phyloP scores from a whole-genome alignment of 768 basidiomycete genomes.

The Boletus subcaerulescens region DNA sequence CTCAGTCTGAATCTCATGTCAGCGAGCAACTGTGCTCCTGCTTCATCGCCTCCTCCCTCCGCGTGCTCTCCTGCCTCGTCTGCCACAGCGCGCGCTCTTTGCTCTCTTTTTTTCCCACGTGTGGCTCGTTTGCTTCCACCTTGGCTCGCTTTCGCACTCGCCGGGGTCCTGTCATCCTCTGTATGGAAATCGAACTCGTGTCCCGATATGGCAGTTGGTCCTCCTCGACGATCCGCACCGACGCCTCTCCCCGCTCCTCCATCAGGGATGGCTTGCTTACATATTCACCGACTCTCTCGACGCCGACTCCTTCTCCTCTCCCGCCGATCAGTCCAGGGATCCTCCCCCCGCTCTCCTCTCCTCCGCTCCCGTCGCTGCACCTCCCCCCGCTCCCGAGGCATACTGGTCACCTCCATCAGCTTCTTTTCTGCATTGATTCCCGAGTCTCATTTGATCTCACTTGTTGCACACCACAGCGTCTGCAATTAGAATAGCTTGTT shows the following conservation, averaged over 20 bases:
- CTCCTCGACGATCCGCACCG: conserved; percentile 33
- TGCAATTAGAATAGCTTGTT: conserved; percentile 30
- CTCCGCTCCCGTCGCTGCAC: conserved; percentile 20
- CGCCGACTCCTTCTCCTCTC: conserved; percentile 12
- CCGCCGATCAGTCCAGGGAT: conserved; percentile 16
- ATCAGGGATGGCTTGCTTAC: conserved; percentile 17
- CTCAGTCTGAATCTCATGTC: conserved; percentile 30
- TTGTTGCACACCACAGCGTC: conserved; percentile 1
- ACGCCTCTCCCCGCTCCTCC: conserved; percentile 13
- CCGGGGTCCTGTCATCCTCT: conserved; percentile 27
- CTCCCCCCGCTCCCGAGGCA: conserved; percentile 15
- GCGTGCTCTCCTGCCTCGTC: conserved; percentile 7
- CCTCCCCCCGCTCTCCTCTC: conserved; percentile 4
- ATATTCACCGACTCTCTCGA: conserved; percentile 24
- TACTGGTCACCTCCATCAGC: conserved; percentile 8
- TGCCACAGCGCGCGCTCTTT: conserved; percentile 28
- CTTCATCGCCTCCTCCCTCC: conserved; percentile 15
- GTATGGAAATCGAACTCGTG: conserved; percentile 20
- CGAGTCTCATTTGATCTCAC: conserved; percentile 10
- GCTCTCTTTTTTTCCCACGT: conserved; percentile 8
- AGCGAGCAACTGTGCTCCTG: conserved; percentile 20
- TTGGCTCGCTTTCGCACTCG: conserved; percentile 29
- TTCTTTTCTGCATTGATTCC: conserved; percentile 21
- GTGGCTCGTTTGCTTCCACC: conserved; percentile 23
- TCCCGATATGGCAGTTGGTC: conserved; percentile 13